A percentile compares a stretch with the other conserved stretches of the same genome.
Evolutionary conservation across 1,284 basidiomycete genomes (phyloP).

Genomic region (Apiotrichum domesticum): DNA sequence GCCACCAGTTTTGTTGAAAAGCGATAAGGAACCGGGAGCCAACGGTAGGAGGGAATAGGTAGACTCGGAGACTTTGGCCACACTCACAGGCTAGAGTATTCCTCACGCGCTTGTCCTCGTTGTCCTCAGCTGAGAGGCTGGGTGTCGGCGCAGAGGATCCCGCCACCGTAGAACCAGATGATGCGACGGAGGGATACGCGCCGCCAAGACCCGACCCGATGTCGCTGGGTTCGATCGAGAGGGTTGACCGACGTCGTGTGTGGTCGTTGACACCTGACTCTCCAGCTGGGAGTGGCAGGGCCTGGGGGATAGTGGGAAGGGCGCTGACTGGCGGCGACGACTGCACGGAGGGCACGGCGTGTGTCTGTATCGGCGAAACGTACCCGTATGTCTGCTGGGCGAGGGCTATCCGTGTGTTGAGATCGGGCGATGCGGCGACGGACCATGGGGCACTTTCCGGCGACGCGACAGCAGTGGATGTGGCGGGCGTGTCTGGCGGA

Average conservation of each 20-base stretch:
- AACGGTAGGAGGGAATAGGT: too few species aligned
- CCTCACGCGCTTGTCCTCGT: conserved; percentile 29
- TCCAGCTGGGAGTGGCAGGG: background rate
- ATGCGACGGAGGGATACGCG: background rate
- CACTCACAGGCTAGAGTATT: conserved; percentile 34
- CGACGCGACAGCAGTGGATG: background rate
- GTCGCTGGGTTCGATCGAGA: background rate
- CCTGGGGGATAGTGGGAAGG: background rate
- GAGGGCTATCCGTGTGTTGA: background rate
- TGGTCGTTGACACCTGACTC: too few species aligned
- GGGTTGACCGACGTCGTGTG: background rate
- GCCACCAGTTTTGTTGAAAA: too few species aligned
- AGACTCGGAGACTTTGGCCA: too few species aligned
- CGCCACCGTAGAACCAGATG: background rate
- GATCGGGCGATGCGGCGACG: background rate
- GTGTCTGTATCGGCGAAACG: background rate
- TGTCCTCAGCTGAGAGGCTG: conserved; percentile 10
- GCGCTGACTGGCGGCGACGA: background rate
- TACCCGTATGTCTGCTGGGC: background rate
- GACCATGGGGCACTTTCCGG: background rate
- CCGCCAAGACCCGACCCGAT: background rate
- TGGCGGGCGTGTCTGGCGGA: background rate
- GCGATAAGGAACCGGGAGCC: too few species aligned
- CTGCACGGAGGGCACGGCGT: background rate
- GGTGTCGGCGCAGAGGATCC: background rate